A percentile compares a stretch with the other conserved stretches of the same genome.
Conservation (phyloP, 2,329 filamentous ascomycete genomes). For the Aspergillus sp. region DNA sequence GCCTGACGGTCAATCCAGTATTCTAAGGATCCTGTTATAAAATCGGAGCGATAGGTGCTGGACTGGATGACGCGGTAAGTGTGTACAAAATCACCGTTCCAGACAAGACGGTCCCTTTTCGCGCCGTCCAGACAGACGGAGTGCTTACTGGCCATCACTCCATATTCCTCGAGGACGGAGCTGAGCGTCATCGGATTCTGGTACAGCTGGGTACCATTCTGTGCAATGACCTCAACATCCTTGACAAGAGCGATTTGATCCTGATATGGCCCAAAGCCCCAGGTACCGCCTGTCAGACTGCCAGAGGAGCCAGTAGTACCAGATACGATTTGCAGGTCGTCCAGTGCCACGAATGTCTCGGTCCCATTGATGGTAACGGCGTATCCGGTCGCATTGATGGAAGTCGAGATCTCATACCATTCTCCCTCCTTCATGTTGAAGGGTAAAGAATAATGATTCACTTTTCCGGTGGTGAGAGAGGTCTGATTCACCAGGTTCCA, state of each 20-base stretch:
- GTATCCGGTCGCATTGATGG: constrained; percentile 1
- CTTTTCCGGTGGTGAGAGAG: constrained; percentile 1
- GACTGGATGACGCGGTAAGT: constrained; percentile 20
- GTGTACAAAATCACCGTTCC: constrained; percentile 23
- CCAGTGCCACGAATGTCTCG: neutral
- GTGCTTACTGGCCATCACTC: constrained; percentile 28
- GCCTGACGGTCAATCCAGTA: constrained; percentile 18
- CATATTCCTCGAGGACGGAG: constrained; percentile 17
- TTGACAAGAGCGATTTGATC: constrained; percentile 20
- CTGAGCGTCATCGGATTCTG: constrained; percentile 12
- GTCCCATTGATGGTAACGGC: neutral
- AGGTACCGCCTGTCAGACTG: constrained; percentile 5
- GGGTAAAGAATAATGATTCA: neutral
- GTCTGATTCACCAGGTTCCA: constrained; percentile 14
- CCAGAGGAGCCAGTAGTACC: neutral
- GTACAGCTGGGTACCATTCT: constrained; percentile 19
- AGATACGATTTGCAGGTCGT: neutral
- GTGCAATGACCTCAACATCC: constrained; percentile 15
- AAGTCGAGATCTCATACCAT: neutral
- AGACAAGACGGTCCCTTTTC: constrained; percentile 56
- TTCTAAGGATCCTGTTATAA: constrained; percentile 13
- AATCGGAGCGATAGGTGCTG: constrained; percentile 18
- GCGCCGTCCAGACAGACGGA: constrained; percentile 52
- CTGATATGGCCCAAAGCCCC: constrained; percentile 22
- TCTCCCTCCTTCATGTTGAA: constrained; percentile 1